Percentiles rank a stretch among this genome's conserved stretches.
These are phyloP conservation scores for Schrenkiella parvula DNA, from an alignment of 345 rosid genomes.

Conservation along the genomic window DNA sequence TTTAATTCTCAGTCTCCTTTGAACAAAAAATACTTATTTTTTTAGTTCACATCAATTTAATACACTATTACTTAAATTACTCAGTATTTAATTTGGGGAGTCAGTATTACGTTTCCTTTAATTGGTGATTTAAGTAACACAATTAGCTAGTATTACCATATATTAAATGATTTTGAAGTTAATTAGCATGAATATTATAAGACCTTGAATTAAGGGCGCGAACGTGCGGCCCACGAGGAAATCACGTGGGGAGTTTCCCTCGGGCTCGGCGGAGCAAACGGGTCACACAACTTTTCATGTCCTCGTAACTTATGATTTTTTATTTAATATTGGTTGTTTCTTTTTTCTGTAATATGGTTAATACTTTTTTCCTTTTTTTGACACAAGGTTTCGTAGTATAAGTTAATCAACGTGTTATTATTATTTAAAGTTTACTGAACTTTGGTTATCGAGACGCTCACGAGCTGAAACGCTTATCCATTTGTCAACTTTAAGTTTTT, in stretches of 20 bases:
- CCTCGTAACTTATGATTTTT: constrained; percentile 20
- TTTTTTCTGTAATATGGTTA: neutral
- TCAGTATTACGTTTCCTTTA: constrained; percentile 14
- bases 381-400: constrained; percentile 10
- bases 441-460: constrained; percentile 16
- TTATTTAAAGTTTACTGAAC: neutral
- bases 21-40: neutral
- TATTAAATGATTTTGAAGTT: neutral
- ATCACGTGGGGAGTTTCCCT: constrained; percentile 44
- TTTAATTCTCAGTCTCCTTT: constrained; percentile 9
- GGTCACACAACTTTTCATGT: constrained; percentile 35
- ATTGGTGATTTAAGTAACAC: neutral
- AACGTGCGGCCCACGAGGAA: constrained; percentile 50
- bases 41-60: neutral
- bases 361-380: neutral
- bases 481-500: neutral
- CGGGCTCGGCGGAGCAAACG: constrained; percentile 37
- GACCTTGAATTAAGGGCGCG: constrained; percentile 31
- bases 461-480: constrained; percentile 11
- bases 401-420: constrained; percentile 16
- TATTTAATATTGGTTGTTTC: neutral
- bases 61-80: neutral
- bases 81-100: neutral
- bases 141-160: neutral
- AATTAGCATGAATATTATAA: neutral